Percentiles rank a stretch among this genome's conserved stretches.
Evolutionary conservation across 192 early-diverging fungal genomes (phyloP).

Genomic region (Backusella tuberculispora): DNA sequence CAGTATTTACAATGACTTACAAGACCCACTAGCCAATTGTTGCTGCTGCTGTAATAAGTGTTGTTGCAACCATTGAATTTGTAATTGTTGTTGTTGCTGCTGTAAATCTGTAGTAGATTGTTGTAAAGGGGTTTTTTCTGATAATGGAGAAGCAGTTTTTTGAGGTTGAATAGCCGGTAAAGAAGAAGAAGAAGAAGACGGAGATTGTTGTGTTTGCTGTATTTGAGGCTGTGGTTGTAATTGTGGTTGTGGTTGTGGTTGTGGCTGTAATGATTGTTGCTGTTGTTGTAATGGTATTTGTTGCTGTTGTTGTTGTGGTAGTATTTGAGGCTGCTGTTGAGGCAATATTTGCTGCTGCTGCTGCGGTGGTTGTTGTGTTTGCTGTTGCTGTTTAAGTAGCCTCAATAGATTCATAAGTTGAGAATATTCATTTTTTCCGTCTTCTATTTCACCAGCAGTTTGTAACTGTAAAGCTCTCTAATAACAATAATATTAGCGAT

Average conservation of each 20-base stretch:
- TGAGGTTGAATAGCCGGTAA: slow-evolving; percentile 8
- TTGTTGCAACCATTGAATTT: slow-evolving; percentile 24
- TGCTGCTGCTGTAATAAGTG: slow-evolving; percentile 30
- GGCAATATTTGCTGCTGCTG: slow-evolving; percentile 21
- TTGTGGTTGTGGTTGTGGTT: slow-evolving; percentile 16
- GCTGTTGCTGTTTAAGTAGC: slow-evolving; percentile 28
- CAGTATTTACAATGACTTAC: neutral
- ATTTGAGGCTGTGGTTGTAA: slow-evolving; percentile 17
- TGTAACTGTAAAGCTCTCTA: slow-evolving; percentile 39
- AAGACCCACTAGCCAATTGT: slow-evolving; percentile 13
- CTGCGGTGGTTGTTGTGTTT: slow-evolving; percentile 28
- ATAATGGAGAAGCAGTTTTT: neutral
- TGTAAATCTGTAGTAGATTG: slow-evolving; percentile 12
- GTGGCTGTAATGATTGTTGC: neutral
- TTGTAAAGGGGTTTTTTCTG: neutral
- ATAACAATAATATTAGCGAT: neutral
- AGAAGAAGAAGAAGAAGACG: slow-evolving; percentile 8
- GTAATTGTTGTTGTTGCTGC: slow-evolving; percentile 24
- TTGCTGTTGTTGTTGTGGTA: slow-evolving; percentile 31
- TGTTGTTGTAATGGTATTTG: neutral
- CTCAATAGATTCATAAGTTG: slow-evolving; percentile 64
- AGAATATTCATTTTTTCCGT: slow-evolving; percentile 73
- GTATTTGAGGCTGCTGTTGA: slow-evolving; percentile 9
- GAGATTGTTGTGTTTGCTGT: slow-evolving; percentile 19
- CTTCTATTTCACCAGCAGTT: slow-evolving; percentile 69